Conservation (phyloP, 2,329 filamentous ascomycete species). For the Helotiales sp. region DNA sequence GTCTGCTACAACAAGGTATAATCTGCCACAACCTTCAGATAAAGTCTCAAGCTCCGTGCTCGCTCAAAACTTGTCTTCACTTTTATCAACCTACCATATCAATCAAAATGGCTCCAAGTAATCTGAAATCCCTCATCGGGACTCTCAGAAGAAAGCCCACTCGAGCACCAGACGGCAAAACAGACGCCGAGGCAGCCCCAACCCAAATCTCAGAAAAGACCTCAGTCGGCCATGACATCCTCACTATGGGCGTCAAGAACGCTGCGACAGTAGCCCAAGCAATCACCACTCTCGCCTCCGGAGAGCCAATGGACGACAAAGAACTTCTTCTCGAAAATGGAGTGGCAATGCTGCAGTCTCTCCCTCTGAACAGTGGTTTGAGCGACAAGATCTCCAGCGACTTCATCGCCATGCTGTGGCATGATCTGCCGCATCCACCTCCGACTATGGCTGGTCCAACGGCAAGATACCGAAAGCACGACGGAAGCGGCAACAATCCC, state of each 20-base stretch:
- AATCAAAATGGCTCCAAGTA: conserved; percentile 35
- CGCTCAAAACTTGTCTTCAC: conserved; percentile 12
- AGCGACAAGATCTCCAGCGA: conserved; percentile 52
- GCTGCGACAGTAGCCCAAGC: conserved; percentile 47
- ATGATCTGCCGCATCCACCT: conserved; percentile 57
- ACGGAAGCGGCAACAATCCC: conserved; percentile 53
- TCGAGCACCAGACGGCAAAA: conserved; percentile 53
- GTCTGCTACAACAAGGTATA: background rate
- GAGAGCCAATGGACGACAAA: conserved; percentile 54
- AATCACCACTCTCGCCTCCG: conserved; percentile 49
- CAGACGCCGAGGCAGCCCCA: conserved; percentile 45
- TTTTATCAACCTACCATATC: background rate
- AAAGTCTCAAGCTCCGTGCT: background rate
- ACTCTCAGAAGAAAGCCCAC: conserved; percentile 53
- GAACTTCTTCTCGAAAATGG: conserved; percentile 55
- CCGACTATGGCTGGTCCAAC: conserved; percentile 52
- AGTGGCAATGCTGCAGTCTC: conserved; percentile 55
- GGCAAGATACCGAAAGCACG: conserved; percentile 50
- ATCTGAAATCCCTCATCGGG: conserved; percentile 50
- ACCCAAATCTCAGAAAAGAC: conserved; percentile 46
- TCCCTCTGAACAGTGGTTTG: conserved; percentile 56
- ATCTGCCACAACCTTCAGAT: background rate
- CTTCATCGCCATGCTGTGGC: conserved; percentile 58
- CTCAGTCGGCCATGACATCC: conserved; percentile 47
- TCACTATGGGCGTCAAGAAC: conserved; percentile 47